Conservation (phyloP, 2,329 filamentous ascomycete genomes). For the Thielaviopsis euricoi region DNA sequence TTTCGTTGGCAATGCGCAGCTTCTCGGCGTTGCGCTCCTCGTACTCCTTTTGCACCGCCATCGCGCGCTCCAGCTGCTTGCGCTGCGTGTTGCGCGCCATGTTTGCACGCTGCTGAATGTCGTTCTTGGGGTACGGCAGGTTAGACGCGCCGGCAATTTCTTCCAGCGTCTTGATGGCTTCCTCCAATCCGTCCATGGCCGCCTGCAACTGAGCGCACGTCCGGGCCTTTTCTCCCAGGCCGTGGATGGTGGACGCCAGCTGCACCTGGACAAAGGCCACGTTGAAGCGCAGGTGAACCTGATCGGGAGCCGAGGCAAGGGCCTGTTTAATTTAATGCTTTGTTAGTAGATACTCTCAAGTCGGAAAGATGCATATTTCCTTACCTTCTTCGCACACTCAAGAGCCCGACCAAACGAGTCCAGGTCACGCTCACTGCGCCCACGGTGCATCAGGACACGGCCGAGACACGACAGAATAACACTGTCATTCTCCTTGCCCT, state of each 20-base stretch:
- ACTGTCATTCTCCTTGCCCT: slow-evolving; percentile 56
- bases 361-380: slow-evolving; percentile 12
- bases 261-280: slow-evolving; percentile 96
- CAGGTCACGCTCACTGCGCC: slow-evolving; percentile 43
- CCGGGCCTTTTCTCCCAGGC: slow-evolving; percentile 57
- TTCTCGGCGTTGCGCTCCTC: slow-evolving; percentile 87
- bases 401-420: slow-evolving; percentile 41
- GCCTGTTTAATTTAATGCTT: slow-evolving; percentile 39
- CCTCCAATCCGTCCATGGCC: slow-evolving; percentile 64
- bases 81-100: slow-evolving; percentile 95
- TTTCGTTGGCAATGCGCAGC: slow-evolving; percentile 61
- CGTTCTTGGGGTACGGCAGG: slow-evolving; percentile 75
- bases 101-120: slow-evolving; percentile 87
- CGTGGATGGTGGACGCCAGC: slow-evolving; percentile 66
- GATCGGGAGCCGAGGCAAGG: slow-evolving; percentile 60
- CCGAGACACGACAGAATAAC: slow-evolving; percentile 73
- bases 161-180: slow-evolving; percentile 60
- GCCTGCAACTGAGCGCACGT: slow-evolving; percentile 66
- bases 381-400: slow-evolving; percentile 46
- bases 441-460: slow-evolving; percentile 72
- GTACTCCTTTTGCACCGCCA: slow-evolving; percentile 74
- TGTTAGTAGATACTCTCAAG: neutral
- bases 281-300: slow-evolving; percentile 90
- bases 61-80: slow-evolving; percentile 73
- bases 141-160: slow-evolving; percentile 45